Evolutionary conservation across 2,329 filamentous ascomycete genomes (phyloP).

Genomic region (Phialophora expanda): DNA sequence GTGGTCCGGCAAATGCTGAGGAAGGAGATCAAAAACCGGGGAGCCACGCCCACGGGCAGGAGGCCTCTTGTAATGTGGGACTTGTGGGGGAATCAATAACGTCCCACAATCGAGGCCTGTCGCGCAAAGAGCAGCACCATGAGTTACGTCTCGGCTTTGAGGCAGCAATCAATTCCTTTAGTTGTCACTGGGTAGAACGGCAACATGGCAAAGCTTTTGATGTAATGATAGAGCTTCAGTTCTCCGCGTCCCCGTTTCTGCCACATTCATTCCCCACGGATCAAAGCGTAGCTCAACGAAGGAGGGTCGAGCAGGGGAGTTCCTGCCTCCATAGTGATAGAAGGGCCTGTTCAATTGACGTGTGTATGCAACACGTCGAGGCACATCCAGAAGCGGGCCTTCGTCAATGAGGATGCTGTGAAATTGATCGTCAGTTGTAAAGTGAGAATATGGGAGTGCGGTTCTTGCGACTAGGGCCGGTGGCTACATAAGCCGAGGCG

Average conservation of each 20-base stretch:
- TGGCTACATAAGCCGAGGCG: neutral
- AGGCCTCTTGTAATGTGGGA: conserved; percentile 2
- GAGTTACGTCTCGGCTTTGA: neutral
- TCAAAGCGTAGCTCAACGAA: neutral
- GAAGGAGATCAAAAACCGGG: neutral
- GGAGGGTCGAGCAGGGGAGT: neutral
- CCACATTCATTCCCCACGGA: neutral
- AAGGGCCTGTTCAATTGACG: neutral
- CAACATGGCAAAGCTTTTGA: no score
- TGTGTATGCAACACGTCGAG: neutral
- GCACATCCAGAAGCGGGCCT: neutral
- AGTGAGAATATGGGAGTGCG: neutral
- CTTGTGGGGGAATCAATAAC: neutral
- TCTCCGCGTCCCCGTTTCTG: neutral
- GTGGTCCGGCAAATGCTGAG: neutral
- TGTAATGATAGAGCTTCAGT: no score
- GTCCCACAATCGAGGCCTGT: neutral
- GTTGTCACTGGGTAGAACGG: neutral
- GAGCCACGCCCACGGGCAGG: neutral
- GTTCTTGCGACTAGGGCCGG: no score
- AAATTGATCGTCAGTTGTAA: neutral
- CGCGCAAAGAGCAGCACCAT: neutral
- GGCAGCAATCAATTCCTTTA: neutral
- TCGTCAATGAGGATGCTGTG: neutral
- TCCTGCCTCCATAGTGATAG: neutral